Conservation (phyloP, 495 filamentous ascomycete genomes). For the Amorphotheca resinae region DNA sequence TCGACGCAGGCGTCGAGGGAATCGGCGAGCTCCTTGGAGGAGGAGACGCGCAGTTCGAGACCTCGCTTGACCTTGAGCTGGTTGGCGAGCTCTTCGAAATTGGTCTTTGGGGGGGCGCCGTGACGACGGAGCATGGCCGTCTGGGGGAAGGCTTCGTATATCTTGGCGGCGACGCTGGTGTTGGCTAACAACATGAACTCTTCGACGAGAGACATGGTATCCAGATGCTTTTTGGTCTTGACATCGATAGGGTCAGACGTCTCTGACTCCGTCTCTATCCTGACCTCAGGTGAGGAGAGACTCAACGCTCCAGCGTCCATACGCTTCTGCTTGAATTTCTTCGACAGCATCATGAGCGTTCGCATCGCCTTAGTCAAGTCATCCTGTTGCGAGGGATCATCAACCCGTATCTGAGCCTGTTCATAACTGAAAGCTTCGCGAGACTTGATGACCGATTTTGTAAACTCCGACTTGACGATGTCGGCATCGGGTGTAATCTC, state of each 20-base stretch:
- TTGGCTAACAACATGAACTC: slow-evolving; percentile 99
- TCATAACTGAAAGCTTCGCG: slow-evolving; percentile 97
- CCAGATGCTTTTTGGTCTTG: slow-evolving; percentile 85
- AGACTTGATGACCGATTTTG: slow-evolving; percentile 97
- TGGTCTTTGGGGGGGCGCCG: slow-evolving; percentile 80
- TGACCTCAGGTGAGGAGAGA: slow-evolving; percentile 89
- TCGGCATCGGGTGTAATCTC: slow-evolving; percentile 79
- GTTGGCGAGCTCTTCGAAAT: slow-evolving; percentile 86
- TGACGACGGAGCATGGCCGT: slow-evolving; percentile 89
- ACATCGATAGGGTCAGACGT: slow-evolving; percentile 94
- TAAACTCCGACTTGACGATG: slow-evolving; percentile 70
- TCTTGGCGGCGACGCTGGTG: slow-evolving; percentile 77
- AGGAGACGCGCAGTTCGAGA: slow-evolving; percentile 66
- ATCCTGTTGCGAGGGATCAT: slow-evolving; percentile 74
- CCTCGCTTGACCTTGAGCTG: slow-evolving; percentile 78
- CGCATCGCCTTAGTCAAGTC: slow-evolving; percentile 87
- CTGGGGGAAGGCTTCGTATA: slow-evolving; percentile 82
- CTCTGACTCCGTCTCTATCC: slow-evolving; percentile 84
- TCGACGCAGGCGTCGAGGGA: slow-evolving; percentile 80
- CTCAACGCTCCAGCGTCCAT: slow-evolving; percentile 93
- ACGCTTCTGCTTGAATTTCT: slow-evolving; percentile 87
- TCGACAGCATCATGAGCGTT: slow-evolving; percentile 73
- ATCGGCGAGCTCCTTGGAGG: slow-evolving; percentile 80
- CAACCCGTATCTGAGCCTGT: slow-evolving; percentile 83
- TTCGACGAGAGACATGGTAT: slow-evolving; percentile 94